Base-by-base conservation (phyloP, 208 protist species). In the Acanthamoeba triangularis region DNA sequence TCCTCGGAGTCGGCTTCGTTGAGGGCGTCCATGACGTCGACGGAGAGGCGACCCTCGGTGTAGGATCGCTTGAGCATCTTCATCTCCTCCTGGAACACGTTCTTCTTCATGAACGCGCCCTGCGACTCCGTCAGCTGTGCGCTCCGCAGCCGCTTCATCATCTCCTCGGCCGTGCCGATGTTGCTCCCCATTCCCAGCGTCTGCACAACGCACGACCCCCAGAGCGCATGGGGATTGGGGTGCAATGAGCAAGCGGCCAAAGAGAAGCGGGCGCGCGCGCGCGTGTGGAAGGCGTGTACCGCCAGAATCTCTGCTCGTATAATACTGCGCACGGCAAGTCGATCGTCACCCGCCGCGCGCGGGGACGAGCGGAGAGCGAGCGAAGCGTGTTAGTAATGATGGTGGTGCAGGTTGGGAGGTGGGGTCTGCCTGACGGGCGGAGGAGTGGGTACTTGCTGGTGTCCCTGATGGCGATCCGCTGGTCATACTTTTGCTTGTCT, bases 71-170 rank as follows among this genome's bases (percentile, higher is more conserved):
- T 93, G 41, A 93, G 63, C 59, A 41, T n/a, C 44, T 52, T 47
- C 87, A 93, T 93, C 63, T 93, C 87, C 61, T 93, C 87, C 33
- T 93, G 61, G 63, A 93, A 93, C 11, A 93, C n/a, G 61, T 93
- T 93, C 61, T 54, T 67, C 47, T 93, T 93, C 54, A 93, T 76
- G 41, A 76, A 93, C 6, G 87, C 87, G 23, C 61, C 87, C 41
- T 93, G 87, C 37, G 87, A 93, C 25, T 93, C 87, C 8, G 87
- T 93, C 63, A 93, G 47, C 25, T 76, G 61, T 25, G 47, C 52
- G 61, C 25, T 67, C 35, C 47, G 54, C 3, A 93, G 63, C 7
- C 61, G 87, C 59, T 93, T 76, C 23, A 76, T 6, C 59, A 93
- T 74, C 6, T 67, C 87, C 87, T 49, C 37, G 0, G 61, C 59